A percentile compares a stretch with the other conserved stretches of the same genome.
phyloP scores from a whole-genome alignment of 2,329 filamentous ascomycete species.

The Ambrosiella beaveri region DNA sequence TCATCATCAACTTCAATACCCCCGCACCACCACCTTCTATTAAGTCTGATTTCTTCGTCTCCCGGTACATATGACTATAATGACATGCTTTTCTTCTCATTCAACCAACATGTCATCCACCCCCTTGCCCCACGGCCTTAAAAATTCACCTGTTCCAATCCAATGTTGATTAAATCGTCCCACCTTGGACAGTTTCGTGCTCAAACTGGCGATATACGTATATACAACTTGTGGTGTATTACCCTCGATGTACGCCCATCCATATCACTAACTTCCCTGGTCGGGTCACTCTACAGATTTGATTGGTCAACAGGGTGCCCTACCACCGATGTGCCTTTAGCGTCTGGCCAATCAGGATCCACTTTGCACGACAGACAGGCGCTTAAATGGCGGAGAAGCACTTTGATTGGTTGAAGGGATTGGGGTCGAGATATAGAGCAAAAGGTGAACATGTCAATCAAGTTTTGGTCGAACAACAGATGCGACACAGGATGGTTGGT shows the following conservation, averaged over 20 bases:
- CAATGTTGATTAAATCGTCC: background rate
- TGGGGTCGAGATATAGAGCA: too few relatives aligned
- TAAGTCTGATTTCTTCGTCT: background rate
- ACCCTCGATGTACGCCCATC: background rate
- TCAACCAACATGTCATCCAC: background rate
- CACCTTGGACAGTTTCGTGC: too few relatives aligned
- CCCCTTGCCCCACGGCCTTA: too few relatives aligned
- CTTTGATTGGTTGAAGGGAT: constrained; percentile 1
- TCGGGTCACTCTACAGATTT: background rate
- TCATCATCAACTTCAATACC: background rate
- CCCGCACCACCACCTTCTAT: background rate
- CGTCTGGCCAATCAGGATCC: constrained; percentile 7
- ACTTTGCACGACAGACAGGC: constrained; percentile 11
- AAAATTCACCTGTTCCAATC: background rate
- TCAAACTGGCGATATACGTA: too few relatives aligned
- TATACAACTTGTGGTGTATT: background rate
- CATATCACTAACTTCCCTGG: background rate
- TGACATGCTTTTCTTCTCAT: background rate
- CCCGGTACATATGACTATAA: background rate
- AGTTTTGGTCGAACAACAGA: too few relatives aligned
- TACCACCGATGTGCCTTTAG: background rate
- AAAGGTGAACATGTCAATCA: too few relatives aligned
- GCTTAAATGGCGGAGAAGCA: background rate
- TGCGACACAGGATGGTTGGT: too few relatives aligned
- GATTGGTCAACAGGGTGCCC: constrained; percentile 4